Evolutionary conservation across 768 basidiomycete genomes (phyloP), one percentile per base, ranked within the genome.

Genomic region (Mycena leptocephala): DNA sequence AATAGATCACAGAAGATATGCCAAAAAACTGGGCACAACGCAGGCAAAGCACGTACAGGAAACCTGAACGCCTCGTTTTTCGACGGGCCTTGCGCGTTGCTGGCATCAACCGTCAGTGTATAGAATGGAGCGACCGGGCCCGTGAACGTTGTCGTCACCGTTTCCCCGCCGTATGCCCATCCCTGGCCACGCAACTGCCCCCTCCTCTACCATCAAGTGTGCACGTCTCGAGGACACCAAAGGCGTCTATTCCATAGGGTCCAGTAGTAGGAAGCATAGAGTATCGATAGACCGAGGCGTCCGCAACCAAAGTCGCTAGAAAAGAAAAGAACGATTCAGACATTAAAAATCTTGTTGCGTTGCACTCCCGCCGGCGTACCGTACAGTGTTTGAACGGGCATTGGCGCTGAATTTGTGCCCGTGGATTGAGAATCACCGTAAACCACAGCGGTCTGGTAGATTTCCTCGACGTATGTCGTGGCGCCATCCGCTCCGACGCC

Each of bases 401-500:
- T 20, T 3, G 20, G 7, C 13, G 43, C 43, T 9, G 65, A n/a
- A 24, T n/a, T 32, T 28, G 70, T 37, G 1, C 33, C 35, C n/a
- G n/a, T n/a, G n/a, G n/a, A n/a, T 1, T 4, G 32, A 11, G 32
- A 22, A 37, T 62, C 70, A 16, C 59, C 70, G 43, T 62, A 71
- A 4, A 48, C 59, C n/a, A 51, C 46, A 14, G 33, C 59, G 8
- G 59, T 62, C 8, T 51, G 70, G 37, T 48, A 2, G 30, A 71
- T 71, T 7, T 51, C 59, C 28, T 71, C 70, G 11, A 51, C 48
- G 16, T 71, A 71, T 4, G 70, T 62, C 20, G 70, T 71, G 16
- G 70, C 70, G 0, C 70, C 70, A 10, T 71, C 70, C 28, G 70
- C n/a, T 8, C 70, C 70, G 5, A 71, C 70, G 35, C 70, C 70